Percentiles rank a stretch among this genome's conserved stretches.
phyloP scores from a whole-genome alignment of 2,329 filamentous ascomycete genomes.

The Alternaria tenuissima region DNA sequence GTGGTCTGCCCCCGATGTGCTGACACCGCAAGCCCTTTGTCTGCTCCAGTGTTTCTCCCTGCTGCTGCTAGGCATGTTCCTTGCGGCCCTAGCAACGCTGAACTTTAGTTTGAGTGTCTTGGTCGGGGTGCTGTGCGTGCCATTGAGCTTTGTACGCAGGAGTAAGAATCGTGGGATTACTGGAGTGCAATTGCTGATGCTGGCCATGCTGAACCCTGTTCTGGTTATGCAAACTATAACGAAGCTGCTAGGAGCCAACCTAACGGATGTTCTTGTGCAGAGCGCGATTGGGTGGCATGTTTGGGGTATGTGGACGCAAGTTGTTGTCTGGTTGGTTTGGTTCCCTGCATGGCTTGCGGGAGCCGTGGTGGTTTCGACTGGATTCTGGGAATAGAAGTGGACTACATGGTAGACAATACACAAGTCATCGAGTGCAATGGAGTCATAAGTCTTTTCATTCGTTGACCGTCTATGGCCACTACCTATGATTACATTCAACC shows the following conservation, averaged over 20 bases:
- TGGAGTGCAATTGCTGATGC: slow-evolving; percentile 22
- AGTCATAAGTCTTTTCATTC: slow-evolving; percentile 26
- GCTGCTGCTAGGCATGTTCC: slow-evolving; percentile 88
- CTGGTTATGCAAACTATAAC: slow-evolving; percentile 42
- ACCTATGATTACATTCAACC: slow-evolving; percentile 31
- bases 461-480: slow-evolving; percentile 18
- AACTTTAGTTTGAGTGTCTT: slow-evolving; percentile 94
- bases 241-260: slow-evolving; percentile 47
- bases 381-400: slow-evolving; percentile 22
- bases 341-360: slow-evolving; percentile 88
- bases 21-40: slow-evolving; percentile 73
- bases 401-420: neutral
- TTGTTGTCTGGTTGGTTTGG: slow-evolving; percentile 95
- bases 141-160: slow-evolving; percentile 76
- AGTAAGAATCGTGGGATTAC: slow-evolving; percentile 16
- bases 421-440: neutral
- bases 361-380: slow-evolving; percentile 39
- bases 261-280: slow-evolving; percentile 67
- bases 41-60: slow-evolving; percentile 91
- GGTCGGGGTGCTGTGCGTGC: slow-evolving; percentile 78
- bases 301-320: slow-evolving; percentile 86
- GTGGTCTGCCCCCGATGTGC: slow-evolving; percentile 51
- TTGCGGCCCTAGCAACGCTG: slow-evolving; percentile 90
- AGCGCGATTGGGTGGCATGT: slow-evolving; percentile 90
- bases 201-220: slow-evolving; percentile 45